These are phyloP conservation scores for Mycena citricolor DNA, from an alignment of 1,284 basidiomycete species.

Conservation along the genomic window DNA sequence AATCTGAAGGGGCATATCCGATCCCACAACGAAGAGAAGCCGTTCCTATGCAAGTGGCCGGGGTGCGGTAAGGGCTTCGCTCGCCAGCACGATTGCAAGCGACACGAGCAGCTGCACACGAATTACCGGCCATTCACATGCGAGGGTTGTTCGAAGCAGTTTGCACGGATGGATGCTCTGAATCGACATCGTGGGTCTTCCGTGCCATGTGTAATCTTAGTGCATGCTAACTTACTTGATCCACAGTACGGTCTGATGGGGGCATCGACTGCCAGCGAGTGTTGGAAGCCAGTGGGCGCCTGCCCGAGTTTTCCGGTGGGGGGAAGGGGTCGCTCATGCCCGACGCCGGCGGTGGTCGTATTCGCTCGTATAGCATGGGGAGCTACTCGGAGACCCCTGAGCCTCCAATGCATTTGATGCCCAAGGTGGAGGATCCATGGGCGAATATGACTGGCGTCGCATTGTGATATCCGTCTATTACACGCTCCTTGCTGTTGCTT, in stretches of 20 bases:
- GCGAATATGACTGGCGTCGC: conserved; percentile 22
- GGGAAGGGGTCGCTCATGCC: conserved; percentile 6
- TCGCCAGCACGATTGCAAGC: conserved; percentile 82
- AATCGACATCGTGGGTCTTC: conserved; percentile 70
- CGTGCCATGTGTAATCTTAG: too few relatives aligned
- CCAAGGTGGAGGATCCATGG: conserved; percentile 22
- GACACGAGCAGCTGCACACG: conserved; percentile 78
- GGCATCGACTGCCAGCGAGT: conserved; percentile 36
- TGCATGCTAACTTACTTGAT: background rate
- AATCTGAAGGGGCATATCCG: conserved; percentile 81
- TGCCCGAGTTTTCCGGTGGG: conserved; percentile 14
- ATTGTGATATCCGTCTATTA: conserved; percentile 1
- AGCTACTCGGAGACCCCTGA: conserved; percentile 15
- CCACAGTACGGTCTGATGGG: conserved; percentile 37
- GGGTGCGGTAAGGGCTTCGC: conserved; percentile 83
- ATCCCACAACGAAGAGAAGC: conserved; percentile 82
- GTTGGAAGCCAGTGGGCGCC: conserved; percentile 28
- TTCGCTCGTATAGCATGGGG: conserved; percentile 17
- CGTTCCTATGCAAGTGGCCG: conserved; percentile 83
- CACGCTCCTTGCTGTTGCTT: background rate
- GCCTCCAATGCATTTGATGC: background rate
- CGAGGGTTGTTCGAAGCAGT: conserved; percentile 75
- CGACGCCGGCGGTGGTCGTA: conserved; percentile 1
- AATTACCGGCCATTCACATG: conserved; percentile 76
- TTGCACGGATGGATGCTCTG: conserved; percentile 77